Base-by-base conservation (phyloP, 768 basidiomycete genomes). In the Rhodotorula babjevae region DNA sequence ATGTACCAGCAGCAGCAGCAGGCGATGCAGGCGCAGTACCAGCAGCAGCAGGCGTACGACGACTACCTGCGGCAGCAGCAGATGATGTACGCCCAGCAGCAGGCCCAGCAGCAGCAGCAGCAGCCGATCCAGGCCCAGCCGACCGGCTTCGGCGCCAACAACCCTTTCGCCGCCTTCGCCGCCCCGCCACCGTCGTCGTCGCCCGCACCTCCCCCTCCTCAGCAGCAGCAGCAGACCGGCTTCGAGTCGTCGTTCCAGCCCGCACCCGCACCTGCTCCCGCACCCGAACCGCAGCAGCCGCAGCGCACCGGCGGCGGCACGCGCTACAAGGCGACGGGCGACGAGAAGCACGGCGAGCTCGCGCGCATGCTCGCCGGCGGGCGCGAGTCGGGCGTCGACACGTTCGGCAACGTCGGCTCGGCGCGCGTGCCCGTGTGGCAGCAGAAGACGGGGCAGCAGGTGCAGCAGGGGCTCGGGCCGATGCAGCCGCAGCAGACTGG, bases 311-410 rank as follows among this genome's bases (percentile, higher is more conserved):
- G 58, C 19, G 36, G 33, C 36, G 71, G 71, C 23, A 52, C 53
- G 42, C 62, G 71, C 15, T 68, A 61, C 67, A 57, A 63, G 21
- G 67, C 67, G 11, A 52, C 77, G 62, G 81, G 82, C 65, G 91
- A 95, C 80, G 87, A 90, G 72, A 86, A 87, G 68, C 85, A 92
- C 78, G 80, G 87, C 23, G 86, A 88, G 50, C 86, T 99, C 65
- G 93, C 94, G 5, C 83, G 81, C 65, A 81, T 97, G 77, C 88
- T 97, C 73, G 94, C 91, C 12, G 91, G 90, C 58, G 81, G 84
- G 40, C 50, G 69, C n/a, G 94, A 96, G 68, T 93, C 91, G 77
- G 95, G 96, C 2, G 84, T 90, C 79, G 96, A 99, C 82, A 95
- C 95, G 65, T 78, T 97, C 79, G 95, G 95, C 63, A 99, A 98